These are phyloP conservation scores for Hygrophoropsis aurantiaca DNA, from an alignment of 768 basidiomycete species.

Conservation along the genomic window DNA sequence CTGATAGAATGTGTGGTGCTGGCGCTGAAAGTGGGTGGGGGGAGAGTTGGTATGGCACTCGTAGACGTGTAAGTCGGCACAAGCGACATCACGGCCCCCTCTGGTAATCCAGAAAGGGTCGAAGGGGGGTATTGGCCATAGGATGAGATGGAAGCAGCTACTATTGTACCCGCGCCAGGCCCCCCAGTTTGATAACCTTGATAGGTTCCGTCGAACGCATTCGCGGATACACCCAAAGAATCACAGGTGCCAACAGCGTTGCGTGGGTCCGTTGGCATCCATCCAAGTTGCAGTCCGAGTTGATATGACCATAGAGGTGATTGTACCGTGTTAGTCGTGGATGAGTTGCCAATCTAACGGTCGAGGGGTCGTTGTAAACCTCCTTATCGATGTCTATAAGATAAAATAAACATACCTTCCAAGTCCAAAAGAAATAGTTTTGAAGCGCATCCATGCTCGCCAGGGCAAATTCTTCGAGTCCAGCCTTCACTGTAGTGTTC, in stretches of 20 bases:
- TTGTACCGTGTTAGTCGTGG: slow-evolving; percentile 44
- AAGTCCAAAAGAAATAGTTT: slow-evolving; percentile 79
- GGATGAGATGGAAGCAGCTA: slow-evolving; percentile 36
- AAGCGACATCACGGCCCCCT: slow-evolving; percentile 30
- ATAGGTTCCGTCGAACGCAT: slow-evolving; percentile 52
- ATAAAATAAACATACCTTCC: slow-evolving; percentile 49
- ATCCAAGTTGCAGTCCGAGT: slow-evolving; percentile 70
- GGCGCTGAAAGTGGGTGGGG: slow-evolving; percentile 52
- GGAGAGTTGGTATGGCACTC: slow-evolving; percentile 54
- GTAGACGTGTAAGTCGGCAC: slow-evolving; percentile 70
- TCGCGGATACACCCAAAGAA: slow-evolving; percentile 43
- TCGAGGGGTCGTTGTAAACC: neutral
- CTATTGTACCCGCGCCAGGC: slow-evolving; percentile 50
- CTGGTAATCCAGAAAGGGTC: slow-evolving; percentile 44
- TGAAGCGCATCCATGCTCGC: slow-evolving; percentile 67
- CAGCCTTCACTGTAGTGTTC: slow-evolving; percentile 49
- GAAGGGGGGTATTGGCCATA: slow-evolving; percentile 57
- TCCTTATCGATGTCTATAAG: slow-evolving; percentile 1
- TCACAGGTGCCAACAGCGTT: slow-evolving; percentile 63
- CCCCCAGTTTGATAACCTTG: slow-evolving; percentile 71
- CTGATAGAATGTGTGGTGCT: slow-evolving; percentile 37
- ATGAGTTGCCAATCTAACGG: slow-evolving; percentile 55
- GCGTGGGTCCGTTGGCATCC: slow-evolving; percentile 77
- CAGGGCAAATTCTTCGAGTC: slow-evolving; percentile 49
- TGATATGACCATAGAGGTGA: slow-evolving; percentile 71